Evolutionary conservation across 1,284 basidiomycete species (phyloP).

Genomic region (Malassezia pachydermatis): DNA sequence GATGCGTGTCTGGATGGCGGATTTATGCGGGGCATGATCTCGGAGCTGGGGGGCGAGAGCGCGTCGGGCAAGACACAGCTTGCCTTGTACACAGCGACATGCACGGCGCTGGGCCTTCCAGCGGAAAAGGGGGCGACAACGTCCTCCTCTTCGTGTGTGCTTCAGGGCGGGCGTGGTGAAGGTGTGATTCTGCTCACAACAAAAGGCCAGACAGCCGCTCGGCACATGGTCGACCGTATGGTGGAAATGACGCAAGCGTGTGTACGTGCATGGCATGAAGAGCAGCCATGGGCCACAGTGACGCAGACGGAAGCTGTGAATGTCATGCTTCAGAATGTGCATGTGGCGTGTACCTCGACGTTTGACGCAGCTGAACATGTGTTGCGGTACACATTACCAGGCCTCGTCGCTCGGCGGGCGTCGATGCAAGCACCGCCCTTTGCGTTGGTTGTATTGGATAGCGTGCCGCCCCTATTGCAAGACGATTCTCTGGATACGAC

Average conservation of each 20-base stretch:
- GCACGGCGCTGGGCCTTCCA: slow-evolving; percentile 23
- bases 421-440: not conserved
- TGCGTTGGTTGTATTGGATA: slow-evolving; percentile 26
- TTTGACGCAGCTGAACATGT: slow-evolving; percentile 25
- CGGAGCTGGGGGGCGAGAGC: slow-evolving; percentile 37
- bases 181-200: slow-evolving; percentile 14
- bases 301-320: not conserved
- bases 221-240: slow-evolving; percentile 18
- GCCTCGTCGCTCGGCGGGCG: slow-evolving; percentile 10
- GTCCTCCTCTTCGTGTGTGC: not conserved
- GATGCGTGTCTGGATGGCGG: slow-evolving; percentile 29
- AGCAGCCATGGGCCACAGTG: not conserved
- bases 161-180: not conserved
- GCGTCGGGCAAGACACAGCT: slow-evolving; percentile 38
- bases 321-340: slow-evolving; percentile 13
- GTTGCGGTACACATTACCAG: slow-evolving; percentile 31
- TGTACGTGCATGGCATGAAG: not conserved
- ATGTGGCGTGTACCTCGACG: slow-evolving; percentile 12
- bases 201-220: slow-evolving; percentile 11
- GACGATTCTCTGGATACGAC: slow-evolving; percentile 22
- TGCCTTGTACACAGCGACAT: slow-evolving; percentile 24
- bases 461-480: slow-evolving; percentile 31
- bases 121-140: not conserved
- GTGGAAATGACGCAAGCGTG: slow-evolving; percentile 11
- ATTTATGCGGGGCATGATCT: slow-evolving; percentile 19